phyloP scores from a whole-genome alignment of 148 eudicot species.

The Simmondsia chinensis region DNA sequence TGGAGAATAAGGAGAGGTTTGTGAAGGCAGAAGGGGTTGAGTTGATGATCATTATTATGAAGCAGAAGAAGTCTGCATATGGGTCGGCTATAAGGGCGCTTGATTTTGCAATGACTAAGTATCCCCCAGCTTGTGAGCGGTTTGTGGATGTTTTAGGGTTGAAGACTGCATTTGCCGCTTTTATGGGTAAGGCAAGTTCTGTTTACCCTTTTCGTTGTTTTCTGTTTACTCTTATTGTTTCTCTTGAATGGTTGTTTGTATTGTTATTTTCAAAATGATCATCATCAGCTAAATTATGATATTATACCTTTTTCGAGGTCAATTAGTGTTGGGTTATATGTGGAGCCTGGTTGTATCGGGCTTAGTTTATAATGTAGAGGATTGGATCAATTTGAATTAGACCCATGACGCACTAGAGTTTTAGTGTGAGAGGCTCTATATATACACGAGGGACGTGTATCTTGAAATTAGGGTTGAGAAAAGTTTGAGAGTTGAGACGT shows the following conservation, averaged over 20 bases:
- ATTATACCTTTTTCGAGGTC: too few species aligned
- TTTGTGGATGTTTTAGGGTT: slow-evolving; percentile 98
- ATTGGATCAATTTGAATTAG: too few species aligned
- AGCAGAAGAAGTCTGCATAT: slow-evolving; percentile 92
- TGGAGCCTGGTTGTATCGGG: too few species aligned
- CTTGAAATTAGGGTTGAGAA: too few species aligned
- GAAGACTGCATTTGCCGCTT: slow-evolving; percentile 96
- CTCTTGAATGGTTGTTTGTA: neutral
- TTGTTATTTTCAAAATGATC: neutral
- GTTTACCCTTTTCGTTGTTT: slow-evolving; percentile 10
- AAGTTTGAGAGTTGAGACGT: too few species aligned
- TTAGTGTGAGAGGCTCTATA: too few species aligned
- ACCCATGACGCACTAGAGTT: too few species aligned
- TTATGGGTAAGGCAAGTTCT: slow-evolving; percentile 99
- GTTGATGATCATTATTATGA: slow-evolving; percentile 96
- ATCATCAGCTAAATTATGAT: too few species aligned
- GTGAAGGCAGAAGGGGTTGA: slow-evolving; percentile 96
- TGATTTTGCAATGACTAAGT: slow-evolving; percentile 94
- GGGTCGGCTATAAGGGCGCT: slow-evolving; percentile 90
- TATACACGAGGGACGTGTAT: too few species aligned
- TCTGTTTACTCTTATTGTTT: neutral
- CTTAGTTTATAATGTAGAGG: too few species aligned
- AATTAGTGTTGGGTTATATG: too few species aligned
- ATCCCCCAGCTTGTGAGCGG: slow-evolving; percentile 95
- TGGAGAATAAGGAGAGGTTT: slow-evolving; percentile 98